Evolutionary conservation across 2,329 filamentous ascomycete genomes (phyloP), one percentile per base, ranked within the genome.

Genomic region (Harringtonia lauricola): DNA sequence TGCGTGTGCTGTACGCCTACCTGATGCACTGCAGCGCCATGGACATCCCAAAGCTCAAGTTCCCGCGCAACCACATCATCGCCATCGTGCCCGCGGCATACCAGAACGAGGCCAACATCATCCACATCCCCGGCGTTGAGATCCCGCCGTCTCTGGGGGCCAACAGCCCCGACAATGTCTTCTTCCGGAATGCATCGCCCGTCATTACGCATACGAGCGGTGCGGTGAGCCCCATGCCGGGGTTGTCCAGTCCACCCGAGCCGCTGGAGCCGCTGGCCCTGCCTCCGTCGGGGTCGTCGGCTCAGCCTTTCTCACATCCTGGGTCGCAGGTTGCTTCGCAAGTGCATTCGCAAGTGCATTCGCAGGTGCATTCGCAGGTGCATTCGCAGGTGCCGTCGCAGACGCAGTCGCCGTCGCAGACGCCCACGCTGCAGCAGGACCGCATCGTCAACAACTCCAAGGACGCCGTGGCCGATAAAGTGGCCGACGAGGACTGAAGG

Each of bases 11-110:
- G 4, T 98, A 98, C 59, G 89, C 89, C 21, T 98, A 98, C 63
- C 72, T 98, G 33, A 98, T 98, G 92, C 92, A 94, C 54, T 96
- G 92, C 65, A 92, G 90, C 59, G 89, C 94, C 9, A 84, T 83
- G 62, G 88, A 94, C 57, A 98, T 98, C 49, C 92, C 92, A 4
- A 83, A 81, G 53, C 76, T 98, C 49, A 85, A 87, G 52, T 98
- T 98, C 57, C 92, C 92, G 4, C 84, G 92, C 36, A 83, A 98
- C 58, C 88, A 98, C 60, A 96, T 98, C 58, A 95, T 98, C 53
- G 92, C 98, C 70, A 95, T 98, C 59, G 94, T 96, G 47, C 94
- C 92, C 3, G 89, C 90, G 17, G 90, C 87, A 28, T 98, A 98
- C 64, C 92, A 95, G 66, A 98, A 98, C 58, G 84, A 92, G 62